A percentile compares a stretch with the other conserved stretches of the same genome.
Evolutionary conservation across 2,329 filamentous ascomycete genomes (phyloP).

Genomic region (Tolypocladium paradoxum): DNA sequence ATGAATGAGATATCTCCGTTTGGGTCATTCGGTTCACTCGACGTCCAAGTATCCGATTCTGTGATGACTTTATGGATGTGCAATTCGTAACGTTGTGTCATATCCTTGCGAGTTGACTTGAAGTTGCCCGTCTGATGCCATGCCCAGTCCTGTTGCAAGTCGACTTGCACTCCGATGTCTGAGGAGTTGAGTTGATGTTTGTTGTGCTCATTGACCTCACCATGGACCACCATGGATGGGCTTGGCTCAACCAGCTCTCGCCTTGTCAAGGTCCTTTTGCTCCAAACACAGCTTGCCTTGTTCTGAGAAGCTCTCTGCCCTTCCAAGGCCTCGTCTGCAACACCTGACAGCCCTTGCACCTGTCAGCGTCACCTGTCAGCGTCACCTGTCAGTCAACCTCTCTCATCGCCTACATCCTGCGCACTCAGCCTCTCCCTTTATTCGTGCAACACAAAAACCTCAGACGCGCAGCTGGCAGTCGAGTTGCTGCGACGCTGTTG

Average conservation of each 20-base stretch:
- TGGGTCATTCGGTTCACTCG: conserved; percentile 26
- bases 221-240: not conserved
- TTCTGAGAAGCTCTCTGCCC: not conserved
- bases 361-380: not conserved
- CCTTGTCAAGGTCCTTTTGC: not conserved
- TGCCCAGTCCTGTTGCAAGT: too few relatives aligned
- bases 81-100: not conserved
- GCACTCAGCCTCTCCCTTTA: not conserved
- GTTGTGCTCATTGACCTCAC: not conserved
- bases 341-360: not conserved
- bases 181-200: too few relatives aligned
- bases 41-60: conserved; percentile 11
- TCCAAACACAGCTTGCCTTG: too few relatives aligned
- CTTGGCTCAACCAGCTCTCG: not conserved
- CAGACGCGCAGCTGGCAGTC: not conserved
- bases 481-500: not conserved
- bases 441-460: not conserved
- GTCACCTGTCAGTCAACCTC: accelerated
- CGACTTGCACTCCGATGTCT: too few relatives aligned
- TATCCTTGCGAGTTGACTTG: not conserved
- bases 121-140: not conserved
- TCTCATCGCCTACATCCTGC: not conserved
- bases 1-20: conserved; percentile 29
- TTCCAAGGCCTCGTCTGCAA: not conserved
- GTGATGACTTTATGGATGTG: not conserved